phyloP scores from a whole-genome alignment of 495 filamentous ascomycete genomes.

The Penicillium egyptiacum region DNA sequence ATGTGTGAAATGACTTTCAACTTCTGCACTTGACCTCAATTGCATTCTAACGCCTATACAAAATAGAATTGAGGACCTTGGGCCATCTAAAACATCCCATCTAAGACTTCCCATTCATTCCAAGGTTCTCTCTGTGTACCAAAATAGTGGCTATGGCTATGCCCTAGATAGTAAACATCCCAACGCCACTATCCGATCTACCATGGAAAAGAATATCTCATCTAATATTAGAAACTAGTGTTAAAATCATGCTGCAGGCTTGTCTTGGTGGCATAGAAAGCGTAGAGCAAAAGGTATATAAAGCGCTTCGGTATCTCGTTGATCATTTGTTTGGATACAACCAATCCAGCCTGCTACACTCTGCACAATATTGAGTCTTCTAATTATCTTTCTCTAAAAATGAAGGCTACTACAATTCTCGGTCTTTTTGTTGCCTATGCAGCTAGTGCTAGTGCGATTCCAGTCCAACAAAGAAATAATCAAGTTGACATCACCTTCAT shows the following conservation, averaged over 20 bases:
- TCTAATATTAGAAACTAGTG: not conserved
- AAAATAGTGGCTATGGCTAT: not conserved
- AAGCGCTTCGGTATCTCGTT: not conserved
- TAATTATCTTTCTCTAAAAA: conserved; percentile 9
- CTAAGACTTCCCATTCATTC: not conserved
- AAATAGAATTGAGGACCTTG: not conserved
- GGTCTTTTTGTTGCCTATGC: conserved; percentile 15
- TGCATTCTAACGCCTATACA: not conserved
- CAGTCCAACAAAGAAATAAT: conserved; percentile 10
- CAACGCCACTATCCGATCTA: not conserved
- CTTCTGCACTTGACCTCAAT: not conserved
- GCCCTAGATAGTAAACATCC: conserved; percentile 5
- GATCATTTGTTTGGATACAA: not conserved
- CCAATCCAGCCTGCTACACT: not conserved
- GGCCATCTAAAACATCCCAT: not conserved
- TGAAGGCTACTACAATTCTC: conserved; percentile 9
- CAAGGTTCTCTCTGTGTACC: not conserved
- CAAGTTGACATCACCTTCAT: conserved; percentile 27
- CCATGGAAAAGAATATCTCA: not conserved
- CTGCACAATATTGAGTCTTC: not conserved
- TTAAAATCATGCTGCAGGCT: not conserved
- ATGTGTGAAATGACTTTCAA: not conserved
- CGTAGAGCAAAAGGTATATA: not conserved
- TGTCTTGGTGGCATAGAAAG: not conserved
- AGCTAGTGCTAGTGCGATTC: conserved; percentile 13